Percentiles rank a stretch among this genome's conserved stretches.
These are phyloP conservation scores for Agaricus blazei DNA, from an alignment of 768 basidiomycete species.

Conservation along the genomic window DNA sequence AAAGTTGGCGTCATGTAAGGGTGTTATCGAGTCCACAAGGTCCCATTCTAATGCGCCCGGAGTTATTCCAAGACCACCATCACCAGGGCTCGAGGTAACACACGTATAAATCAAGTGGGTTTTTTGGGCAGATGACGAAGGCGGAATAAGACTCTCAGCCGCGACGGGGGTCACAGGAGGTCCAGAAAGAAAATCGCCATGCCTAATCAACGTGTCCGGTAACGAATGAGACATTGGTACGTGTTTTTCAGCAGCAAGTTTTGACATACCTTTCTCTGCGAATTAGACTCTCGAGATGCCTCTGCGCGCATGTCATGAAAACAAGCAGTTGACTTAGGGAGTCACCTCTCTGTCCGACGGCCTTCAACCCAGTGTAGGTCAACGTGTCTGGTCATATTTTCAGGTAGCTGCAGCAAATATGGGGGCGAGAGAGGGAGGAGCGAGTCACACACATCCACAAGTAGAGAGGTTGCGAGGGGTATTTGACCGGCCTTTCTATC, in stretches of 20 bases:
- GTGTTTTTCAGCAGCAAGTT: neutral
- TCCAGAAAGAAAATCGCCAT: conserved; percentile 73
- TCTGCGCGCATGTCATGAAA: conserved; percentile 66
- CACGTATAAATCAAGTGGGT: conserved; percentile 72
- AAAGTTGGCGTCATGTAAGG: conserved; percentile 64
- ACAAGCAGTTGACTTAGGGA: conserved; percentile 69
- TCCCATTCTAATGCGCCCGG: conserved; percentile 71
- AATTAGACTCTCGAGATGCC: conserved; percentile 59
- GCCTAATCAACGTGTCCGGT: conserved; percentile 30
- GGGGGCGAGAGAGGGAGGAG: no score
- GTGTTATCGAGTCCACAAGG: conserved; percentile 75
- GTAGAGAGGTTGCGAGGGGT: no score
- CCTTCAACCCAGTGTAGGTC: conserved; percentile 56
- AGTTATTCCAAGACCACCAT: conserved; percentile 82
- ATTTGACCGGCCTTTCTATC: no score
- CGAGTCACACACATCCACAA: no score
- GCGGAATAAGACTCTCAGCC: conserved; percentile 35
- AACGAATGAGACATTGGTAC: neutral
- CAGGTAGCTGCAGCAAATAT: no score
- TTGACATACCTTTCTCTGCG: conserved; percentile 66
- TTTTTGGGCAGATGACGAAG: conserved; percentile 68
- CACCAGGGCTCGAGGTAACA: conserved; percentile 62
- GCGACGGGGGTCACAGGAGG: conserved; percentile 53
- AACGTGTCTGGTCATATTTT: conserved; percentile 34
- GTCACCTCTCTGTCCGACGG: conserved; percentile 75